Conservation (phyloP, 2,329 filamentous ascomycete species). For the Aspergillus sp. region DNA sequence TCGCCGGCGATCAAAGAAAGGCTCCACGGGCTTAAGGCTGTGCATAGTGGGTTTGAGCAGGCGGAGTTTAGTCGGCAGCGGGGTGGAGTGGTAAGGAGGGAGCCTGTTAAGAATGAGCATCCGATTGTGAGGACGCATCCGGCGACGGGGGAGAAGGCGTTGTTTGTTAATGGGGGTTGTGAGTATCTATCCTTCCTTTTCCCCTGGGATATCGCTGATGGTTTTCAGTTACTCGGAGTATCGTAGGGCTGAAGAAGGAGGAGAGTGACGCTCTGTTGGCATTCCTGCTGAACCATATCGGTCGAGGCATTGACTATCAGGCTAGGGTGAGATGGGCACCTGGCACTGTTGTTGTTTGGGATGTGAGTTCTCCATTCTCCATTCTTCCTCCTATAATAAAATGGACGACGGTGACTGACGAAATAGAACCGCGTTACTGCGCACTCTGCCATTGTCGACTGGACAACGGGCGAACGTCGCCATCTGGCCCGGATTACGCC, state of each 20-base stretch:
- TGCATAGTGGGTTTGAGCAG: constrained; percentile 79
- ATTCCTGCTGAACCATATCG: constrained; percentile 21
- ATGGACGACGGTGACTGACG: constrained; percentile 9
- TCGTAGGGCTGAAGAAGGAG: constrained; percentile 45
- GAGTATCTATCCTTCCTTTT: background rate
- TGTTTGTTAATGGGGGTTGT: constrained; percentile 39
- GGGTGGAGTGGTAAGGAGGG: constrained; percentile 68
- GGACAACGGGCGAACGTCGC: constrained; percentile 28
- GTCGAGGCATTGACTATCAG: constrained; percentile 26
- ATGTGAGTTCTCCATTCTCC: constrained; percentile 34
- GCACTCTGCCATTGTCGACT: constrained; percentile 38
- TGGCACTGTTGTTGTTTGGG: constrained; percentile 33
- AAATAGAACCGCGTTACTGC: constrained; percentile 36
- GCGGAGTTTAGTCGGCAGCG: constrained; percentile 63
- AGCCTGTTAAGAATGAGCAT: constrained; percentile 71
- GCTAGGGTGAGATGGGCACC: constrained; percentile 27
- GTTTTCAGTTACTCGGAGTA: constrained; percentile 34
- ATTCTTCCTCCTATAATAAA: constrained; percentile 31
- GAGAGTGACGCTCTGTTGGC: constrained; percentile 42
- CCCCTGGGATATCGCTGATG: background rate
- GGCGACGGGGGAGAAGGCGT: constrained; percentile 31
- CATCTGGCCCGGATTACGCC: constrained; percentile 31
- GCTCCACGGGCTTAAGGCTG: constrained; percentile 73
- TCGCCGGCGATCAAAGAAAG: constrained; percentile 74
- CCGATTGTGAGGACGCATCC: constrained; percentile 60